Evolutionary conservation across 2,329 filamentous ascomycete species (phyloP), one percentile per base, ranked within the genome.

Genomic region (Ophiostoma quercus): DNA sequence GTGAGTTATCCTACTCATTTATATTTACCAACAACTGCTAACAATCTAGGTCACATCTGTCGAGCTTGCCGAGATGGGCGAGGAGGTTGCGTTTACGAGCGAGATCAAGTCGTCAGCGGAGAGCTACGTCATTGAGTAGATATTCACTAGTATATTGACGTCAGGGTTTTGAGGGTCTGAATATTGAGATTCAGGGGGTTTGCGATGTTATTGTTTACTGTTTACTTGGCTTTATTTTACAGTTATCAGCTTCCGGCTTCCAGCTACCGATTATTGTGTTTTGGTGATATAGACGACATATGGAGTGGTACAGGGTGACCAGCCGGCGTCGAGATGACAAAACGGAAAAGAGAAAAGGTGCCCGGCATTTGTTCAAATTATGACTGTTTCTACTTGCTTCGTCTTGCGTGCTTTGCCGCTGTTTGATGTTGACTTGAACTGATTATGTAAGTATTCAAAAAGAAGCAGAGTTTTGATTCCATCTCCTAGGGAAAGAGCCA

Each of bases 11-110:
- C 54, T 25, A 69, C 19, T 7, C 7, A 19, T 66, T 39, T 77
- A 80, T 91, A 89, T 9, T 16, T 19, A 8, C 29, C 14, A 8
- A 22, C 51, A 57, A 19, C 22, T 41, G 19, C 34, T 65, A 65
- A 65, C 9, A 22, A 6, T 12, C 5, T 39, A 65, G 62, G 62
- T 94, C 68, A 83, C 83, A 2, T 85, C 87, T 65, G 90, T 94
- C 32, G 86, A 86, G 34, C 80, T 95, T 74, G 76, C 94, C 70
- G 91, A 92, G 73, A 87, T 91, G 82, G 86, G 88, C 74, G 90
- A 94, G 78, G 88, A 92, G 67, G 89, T 96, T 68, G 88, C 88
- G 25, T 96, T 93, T 81, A 91, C 90, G 66, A 94, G 92, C 81
- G 91, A 95, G 70, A 82, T 94, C 78, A 92, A 89, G 80, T 92